Conservation (phyloP, 1,284 basidiomycete species). For the Boletellus sp. region DNA sequence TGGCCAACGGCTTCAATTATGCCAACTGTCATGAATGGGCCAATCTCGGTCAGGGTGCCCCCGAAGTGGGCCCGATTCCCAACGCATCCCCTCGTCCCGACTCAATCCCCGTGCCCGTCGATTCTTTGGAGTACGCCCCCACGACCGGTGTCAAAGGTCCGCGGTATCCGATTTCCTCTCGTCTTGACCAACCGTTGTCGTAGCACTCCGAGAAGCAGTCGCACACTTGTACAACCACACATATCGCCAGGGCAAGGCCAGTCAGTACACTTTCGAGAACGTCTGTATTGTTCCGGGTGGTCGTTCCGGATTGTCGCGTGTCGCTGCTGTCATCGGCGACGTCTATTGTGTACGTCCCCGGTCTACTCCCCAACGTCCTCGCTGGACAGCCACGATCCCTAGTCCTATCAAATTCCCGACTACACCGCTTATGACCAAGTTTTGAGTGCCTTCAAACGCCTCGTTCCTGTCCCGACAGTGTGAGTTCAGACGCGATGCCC, state of each 20-base stretch:
- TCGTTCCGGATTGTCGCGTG: conserved; percentile 80
- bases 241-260: conserved; percentile 76
- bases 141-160: conserved; percentile 86
- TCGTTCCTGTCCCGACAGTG: conserved; percentile 88
- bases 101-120: conserved; percentile 59
- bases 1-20: conserved; percentile 86
- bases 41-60: conserved; percentile 84
- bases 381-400: conserved; percentile 7
- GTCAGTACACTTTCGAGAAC: conserved; percentile 88
- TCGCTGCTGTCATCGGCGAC: conserved; percentile 88
- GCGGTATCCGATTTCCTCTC: conserved; percentile 16
- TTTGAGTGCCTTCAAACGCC: conserved; percentile 81
- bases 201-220: conserved; percentile 66
- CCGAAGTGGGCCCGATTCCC: conserved; percentile 83
- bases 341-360: conserved; percentile 61
- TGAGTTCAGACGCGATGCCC: conserved; percentile 37
- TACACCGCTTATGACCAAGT: conserved; percentile 87
- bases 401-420: conserved; percentile 84
- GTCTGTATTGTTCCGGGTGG: conserved; percentile 91
- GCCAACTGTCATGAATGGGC: conserved; percentile 78
- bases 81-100: conserved; percentile 67
- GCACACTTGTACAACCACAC: conserved; percentile 85
- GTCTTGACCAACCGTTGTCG: conserved; percentile 1
- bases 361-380: neutral
- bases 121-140: conserved; percentile 89